Conservation (phyloP, 257 asterid genomes). For the Euphrasia confusa region DNA sequence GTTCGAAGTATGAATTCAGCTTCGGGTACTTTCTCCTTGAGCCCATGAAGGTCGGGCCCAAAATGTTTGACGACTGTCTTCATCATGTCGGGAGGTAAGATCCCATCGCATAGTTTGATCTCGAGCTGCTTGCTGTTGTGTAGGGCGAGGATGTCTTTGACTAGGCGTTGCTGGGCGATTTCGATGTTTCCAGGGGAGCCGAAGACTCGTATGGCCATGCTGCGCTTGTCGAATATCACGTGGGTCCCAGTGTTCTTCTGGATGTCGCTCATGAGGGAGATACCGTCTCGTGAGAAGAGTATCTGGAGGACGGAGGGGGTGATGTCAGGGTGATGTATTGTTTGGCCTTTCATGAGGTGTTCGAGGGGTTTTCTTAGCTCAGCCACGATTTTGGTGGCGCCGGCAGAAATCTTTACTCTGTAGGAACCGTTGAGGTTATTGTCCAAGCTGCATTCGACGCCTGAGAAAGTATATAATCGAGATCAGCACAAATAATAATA, state of each 20-base stretch:
- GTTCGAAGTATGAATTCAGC: conserved; percentile 54
- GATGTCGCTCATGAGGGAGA: conserved; percentile 47
- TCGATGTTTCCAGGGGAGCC: conserved; percentile 53
- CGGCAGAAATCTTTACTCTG: conserved; percentile 74
- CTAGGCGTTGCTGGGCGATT: conserved; percentile 45
- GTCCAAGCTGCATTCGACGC: conserved; percentile 56
- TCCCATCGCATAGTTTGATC: conserved; percentile 60
- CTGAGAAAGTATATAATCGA: conserved; percentile 34
- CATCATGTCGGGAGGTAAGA: conserved; percentile 80
- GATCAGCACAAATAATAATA: background rate
- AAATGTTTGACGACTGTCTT: conserved; percentile 72
- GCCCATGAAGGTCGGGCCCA: conserved; percentile 78
- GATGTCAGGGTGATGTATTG: conserved; percentile 46
- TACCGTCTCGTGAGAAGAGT: conserved; percentile 73
- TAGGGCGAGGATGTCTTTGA: conserved; percentile 45
- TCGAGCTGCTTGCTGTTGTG: conserved; percentile 74
- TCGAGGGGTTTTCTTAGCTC: conserved; percentile 70
- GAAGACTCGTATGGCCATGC: conserved; percentile 49
- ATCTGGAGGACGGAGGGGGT: conserved; percentile 62
- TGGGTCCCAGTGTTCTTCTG: conserved; percentile 56
- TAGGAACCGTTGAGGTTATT: conserved; percentile 53
- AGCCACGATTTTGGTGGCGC: conserved; percentile 68
- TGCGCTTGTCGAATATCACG: conserved; percentile 62
- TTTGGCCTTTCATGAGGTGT: conserved; percentile 67
- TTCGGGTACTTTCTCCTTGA: conserved; percentile 62